Conservation (phyloP, 306 rosid genomes). For the Oxytropis ochrocephala region DNA sequence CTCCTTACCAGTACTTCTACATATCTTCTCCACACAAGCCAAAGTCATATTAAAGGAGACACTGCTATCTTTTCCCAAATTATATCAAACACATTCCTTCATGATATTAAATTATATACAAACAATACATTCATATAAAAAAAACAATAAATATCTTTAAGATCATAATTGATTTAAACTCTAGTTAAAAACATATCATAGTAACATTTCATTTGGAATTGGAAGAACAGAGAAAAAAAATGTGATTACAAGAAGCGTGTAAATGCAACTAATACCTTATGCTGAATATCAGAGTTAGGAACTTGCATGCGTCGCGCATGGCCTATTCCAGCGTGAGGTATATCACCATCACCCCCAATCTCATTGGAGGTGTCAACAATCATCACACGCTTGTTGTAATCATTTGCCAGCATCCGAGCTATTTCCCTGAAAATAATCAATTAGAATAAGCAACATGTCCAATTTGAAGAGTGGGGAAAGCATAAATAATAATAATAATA, state of each 20-base stretch:
- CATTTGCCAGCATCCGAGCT: conserved; percentile 94
- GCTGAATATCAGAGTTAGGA: conserved; percentile 79
- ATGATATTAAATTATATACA: background rate
- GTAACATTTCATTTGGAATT: background rate
- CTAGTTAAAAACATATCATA: background rate
- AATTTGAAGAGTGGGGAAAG: background rate
- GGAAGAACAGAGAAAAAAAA: background rate
- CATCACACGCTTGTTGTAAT: conserved; percentile 89
- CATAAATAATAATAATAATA: background rate
- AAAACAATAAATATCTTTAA: background rate
- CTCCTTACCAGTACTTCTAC: too few relatives aligned
- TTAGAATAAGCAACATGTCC: background rate
- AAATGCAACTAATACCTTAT: conserved; percentile 46
- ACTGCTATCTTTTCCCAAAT: background rate
- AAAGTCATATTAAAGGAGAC: background rate
- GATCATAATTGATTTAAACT: background rate
- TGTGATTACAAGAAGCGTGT: background rate
- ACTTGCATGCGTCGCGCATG: conserved; percentile 97
- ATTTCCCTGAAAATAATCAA: conserved; percentile 56
- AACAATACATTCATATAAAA: background rate
- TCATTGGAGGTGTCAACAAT: conserved; percentile 98
- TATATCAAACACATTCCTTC: background rate
- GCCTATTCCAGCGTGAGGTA: conserved; percentile 95
- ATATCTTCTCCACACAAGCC: background rate
- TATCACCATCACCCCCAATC: conserved; percentile 98